Conservation (phyloP, 345 rosid genomes). For the Populus pruinosa region DNA sequence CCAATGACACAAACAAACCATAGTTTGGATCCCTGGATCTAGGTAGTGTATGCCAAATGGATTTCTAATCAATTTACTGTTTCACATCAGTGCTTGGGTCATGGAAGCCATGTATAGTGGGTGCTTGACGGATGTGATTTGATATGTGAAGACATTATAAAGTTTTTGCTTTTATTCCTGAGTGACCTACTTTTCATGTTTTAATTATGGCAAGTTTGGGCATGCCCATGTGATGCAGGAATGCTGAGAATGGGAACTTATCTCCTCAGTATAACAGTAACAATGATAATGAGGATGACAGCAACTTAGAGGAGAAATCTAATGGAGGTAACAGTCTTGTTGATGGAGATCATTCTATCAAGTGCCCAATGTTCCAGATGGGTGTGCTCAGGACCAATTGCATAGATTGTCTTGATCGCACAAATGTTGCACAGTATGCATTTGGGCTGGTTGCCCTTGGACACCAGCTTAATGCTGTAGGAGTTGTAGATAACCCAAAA, state of each 20-base stretch:
- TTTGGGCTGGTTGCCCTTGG: conserved; percentile 97
- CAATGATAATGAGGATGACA: conserved; percentile 43
- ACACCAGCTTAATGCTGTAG: conserved; percentile 79
- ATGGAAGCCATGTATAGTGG: not conserved
- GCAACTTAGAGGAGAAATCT: conserved; percentile 39
- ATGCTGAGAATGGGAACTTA: conserved; percentile 36
- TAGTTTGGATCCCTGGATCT: not conserved
- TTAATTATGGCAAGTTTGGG: conserved; percentile 15
- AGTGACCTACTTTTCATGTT: not conserved
- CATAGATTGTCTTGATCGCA: conserved; percentile 97
- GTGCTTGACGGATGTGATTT: conserved; percentile 5
- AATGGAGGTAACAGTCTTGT: conserved; percentile 37
- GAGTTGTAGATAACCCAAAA: conserved; percentile 54
- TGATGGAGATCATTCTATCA: conserved; percentile 49
- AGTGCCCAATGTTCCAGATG: conserved; percentile 60
- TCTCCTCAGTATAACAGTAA: conserved; percentile 37
- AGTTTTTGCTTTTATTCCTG: not conserved
- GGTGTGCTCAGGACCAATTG: conserved; percentile 98
- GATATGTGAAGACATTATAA: conserved; percentile 1
- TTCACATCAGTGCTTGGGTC: not conserved
- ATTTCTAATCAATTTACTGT: not conserved
- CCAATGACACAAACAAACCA: not conserved
- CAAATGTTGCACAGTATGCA: conserved; percentile 98
- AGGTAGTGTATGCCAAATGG: not conserved
- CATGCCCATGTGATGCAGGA: conserved; percentile 41